Evolutionary conservation across 2,329 filamentous ascomycete species (phyloP).

Genomic region (Cladosporium sp.): DNA sequence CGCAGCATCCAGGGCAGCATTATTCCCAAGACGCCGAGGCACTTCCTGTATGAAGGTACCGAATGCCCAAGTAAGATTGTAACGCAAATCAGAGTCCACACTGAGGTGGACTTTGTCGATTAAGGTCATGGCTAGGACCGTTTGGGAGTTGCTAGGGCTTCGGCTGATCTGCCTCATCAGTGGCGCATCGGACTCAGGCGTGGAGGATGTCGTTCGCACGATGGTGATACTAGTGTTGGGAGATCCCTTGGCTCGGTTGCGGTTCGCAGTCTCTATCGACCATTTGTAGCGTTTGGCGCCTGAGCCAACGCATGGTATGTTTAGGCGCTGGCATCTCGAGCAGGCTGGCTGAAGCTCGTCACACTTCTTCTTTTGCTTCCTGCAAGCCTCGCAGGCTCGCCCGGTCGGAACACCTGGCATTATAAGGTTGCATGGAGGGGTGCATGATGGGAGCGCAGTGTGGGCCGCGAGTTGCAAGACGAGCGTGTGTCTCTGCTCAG

Average conservation of each 20-base stretch:
- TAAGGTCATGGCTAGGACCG: neutral
- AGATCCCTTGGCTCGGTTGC: neutral
- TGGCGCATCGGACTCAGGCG: neutral
- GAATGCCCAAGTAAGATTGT: slow-evolving; percentile 10
- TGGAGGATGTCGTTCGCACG: neutral
- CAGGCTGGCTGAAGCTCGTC: slow-evolving; percentile 14
- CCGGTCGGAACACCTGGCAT: slow-evolving; percentile 27
- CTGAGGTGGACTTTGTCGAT: slow-evolving; percentile 3
- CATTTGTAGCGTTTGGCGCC: slow-evolving; percentile 14
- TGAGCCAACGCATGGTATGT: slow-evolving; percentile 13
- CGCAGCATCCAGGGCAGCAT: slow-evolving; percentile 14
- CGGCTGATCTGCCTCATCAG: neutral
- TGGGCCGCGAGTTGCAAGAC: no score
- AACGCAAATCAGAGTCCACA: slow-evolving; percentile 5
- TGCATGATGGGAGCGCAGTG: no score
- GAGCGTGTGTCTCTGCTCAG: neutral
- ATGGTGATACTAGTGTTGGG: neutral
- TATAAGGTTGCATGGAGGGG: neutral
- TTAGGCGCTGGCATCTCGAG: slow-evolving; percentile 13
- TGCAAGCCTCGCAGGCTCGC: slow-evolving; percentile 16
- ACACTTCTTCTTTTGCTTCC: slow-evolving; percentile 18
- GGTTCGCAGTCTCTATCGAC: slow-evolving; percentile 4
- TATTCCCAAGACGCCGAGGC: slow-evolving; percentile 9
- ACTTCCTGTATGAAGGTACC: slow-evolving; percentile 12
- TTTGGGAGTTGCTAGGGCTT: neutral